A percentile compares a stretch with the other conserved stretches of the same genome.
These are phyloP conservation scores for Lanmaoa pseudosensibilis DNA, from an alignment of 768 basidiomycete species.

Conservation along the genomic window DNA sequence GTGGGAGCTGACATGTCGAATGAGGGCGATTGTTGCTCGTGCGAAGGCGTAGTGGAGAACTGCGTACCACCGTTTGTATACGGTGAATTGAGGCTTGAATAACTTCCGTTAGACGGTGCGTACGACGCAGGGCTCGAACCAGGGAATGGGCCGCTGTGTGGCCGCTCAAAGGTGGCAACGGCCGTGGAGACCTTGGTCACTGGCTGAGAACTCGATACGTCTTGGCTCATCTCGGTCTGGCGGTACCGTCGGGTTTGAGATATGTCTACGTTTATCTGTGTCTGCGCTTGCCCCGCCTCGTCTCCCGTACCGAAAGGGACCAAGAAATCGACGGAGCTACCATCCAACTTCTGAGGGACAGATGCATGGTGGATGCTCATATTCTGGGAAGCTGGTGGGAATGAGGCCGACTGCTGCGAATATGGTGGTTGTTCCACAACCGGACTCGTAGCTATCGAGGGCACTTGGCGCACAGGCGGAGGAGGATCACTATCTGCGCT, in stretches of 20 bases:
- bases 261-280: constrained; percentile 15
- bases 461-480: constrained; percentile 3
- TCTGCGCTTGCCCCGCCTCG: constrained; percentile 13
- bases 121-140: constrained; percentile 29
- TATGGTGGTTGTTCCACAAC: constrained; percentile 12
- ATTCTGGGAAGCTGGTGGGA: constrained; percentile 7
- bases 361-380: background rate
- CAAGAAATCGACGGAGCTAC: constrained; percentile 23
- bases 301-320: constrained; percentile 23
- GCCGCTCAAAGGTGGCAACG: constrained; percentile 21
- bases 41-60: constrained; percentile 19
- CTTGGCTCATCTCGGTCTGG: constrained; percentile 13
- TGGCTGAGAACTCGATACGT: constrained; percentile 6
- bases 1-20: constrained; percentile 21
- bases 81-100: constrained; percentile 27
- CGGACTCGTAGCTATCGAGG: constrained; percentile 15
- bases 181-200: constrained; percentile 8
- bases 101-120: constrained; percentile 24
- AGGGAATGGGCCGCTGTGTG: constrained; percentile 19
- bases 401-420: constrained; percentile 15
- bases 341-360: constrained; percentile 17
- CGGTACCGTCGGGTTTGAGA: constrained; percentile 17
- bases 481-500: constrained; percentile 14
- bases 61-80: constrained; percentile 22
- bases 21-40: constrained; percentile 21